These are phyloP conservation scores for Hericium rajendrae DNA, from an alignment of 768 basidiomycete species.

Conservation along the genomic window DNA sequence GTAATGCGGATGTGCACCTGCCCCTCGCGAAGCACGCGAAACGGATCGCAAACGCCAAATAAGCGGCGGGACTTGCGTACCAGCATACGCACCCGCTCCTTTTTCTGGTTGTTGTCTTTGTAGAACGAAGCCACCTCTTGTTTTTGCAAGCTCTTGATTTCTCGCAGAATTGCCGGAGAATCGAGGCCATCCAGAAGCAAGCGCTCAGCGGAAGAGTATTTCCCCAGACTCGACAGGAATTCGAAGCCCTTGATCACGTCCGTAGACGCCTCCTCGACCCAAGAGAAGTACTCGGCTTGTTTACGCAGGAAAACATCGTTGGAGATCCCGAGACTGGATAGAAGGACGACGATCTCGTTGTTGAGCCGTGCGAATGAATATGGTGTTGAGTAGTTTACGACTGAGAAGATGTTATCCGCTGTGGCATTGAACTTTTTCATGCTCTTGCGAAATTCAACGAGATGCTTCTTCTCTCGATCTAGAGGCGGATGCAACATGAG, in stretches of 20 bases:
- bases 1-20: slow-evolving; percentile 56
- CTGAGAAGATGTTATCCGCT: slow-evolving; percentile 50
- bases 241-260: slow-evolving; percentile 44
- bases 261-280: slow-evolving; percentile 42
- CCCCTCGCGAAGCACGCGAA: slow-evolving; percentile 50
- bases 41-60: slow-evolving; percentile 63
- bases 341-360: slow-evolving; percentile 58
- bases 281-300: slow-evolving; percentile 48
- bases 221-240: slow-evolving; percentile 41
- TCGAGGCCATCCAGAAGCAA: slow-evolving; percentile 49
- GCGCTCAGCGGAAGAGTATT: slow-evolving; percentile 40
- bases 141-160: slow-evolving; percentile 36
- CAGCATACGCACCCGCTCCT: slow-evolving; percentile 47
- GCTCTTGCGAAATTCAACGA: slow-evolving; percentile 53
- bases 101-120: slow-evolving; percentile 36
- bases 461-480: slow-evolving; percentile 33
- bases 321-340: slow-evolving; percentile 53
- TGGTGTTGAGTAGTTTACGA: slow-evolving; percentile 54
- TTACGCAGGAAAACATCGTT: slow-evolving; percentile 44
- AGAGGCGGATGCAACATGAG: slow-evolving; percentile 57
- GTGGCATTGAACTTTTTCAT: slow-evolving; percentile 62
- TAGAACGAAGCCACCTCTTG: slow-evolving; percentile 40
- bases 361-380: slow-evolving; percentile 60
- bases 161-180: slow-evolving; percentile 26
- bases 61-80: slow-evolving; percentile 52